Conservation (phyloP, 2,329 filamentous ascomycete genomes). For the Xylaria polymorpha region DNA sequence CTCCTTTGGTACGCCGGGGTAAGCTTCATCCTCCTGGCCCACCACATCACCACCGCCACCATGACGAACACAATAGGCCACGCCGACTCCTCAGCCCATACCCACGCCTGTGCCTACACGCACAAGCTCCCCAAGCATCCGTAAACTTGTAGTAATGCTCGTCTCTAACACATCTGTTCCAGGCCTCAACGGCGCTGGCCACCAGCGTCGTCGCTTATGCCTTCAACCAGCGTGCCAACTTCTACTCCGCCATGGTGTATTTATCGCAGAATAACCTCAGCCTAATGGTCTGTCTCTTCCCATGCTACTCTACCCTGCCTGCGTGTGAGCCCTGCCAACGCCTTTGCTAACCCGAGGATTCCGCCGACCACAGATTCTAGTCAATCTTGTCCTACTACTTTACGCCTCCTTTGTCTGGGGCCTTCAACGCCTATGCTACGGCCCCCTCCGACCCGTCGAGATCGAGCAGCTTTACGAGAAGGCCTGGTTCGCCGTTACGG, state of each 20-base stretch:
- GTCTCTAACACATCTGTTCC: conserved; percentile 1
- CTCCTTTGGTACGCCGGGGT: conserved; percentile 71
- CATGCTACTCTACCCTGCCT: neutral
- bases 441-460: conserved; percentile 89
- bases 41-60: conserved; percentile 17
- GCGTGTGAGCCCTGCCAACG: neutral
- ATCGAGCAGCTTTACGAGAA: conserved; percentile 97
- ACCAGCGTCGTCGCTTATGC: conserved; percentile 87
- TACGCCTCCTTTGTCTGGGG: conserved; percentile 85
- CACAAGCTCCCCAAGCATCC: neutral
- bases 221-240: conserved; percentile 95
- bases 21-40: conserved; percentile 49
- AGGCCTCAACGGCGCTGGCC: conserved; percentile 82
- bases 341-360: conserved; percentile 31
- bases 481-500: conserved; percentile 97
- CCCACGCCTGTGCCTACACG: conserved; percentile 1
- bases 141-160: neutral
- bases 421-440: conserved; percentile 90
- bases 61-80: neutral
- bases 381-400: conserved; percentile 87
- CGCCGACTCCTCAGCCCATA: neutral
- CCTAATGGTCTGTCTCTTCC: conserved; percentile 74
- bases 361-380: conserved; percentile 73
- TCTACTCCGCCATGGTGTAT: conserved; percentile 98
- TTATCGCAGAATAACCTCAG: conserved; percentile 96